Evolutionary conservation across 805 yeast species (phyloP), one percentile per base, ranked within the genome.

Genomic region (Starmerella roubikii): DNA sequence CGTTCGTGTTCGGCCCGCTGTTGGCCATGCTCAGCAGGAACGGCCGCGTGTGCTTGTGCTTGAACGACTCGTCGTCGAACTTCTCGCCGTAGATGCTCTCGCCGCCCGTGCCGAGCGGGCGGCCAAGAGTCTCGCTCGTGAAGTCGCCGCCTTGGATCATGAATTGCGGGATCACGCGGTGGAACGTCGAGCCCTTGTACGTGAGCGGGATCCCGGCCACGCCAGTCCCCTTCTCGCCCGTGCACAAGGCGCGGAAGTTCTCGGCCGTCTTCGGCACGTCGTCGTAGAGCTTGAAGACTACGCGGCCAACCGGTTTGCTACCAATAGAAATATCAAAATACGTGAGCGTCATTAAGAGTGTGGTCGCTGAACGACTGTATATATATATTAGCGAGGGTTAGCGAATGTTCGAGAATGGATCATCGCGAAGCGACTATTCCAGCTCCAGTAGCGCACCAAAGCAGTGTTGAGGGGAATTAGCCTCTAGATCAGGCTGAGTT

Each of bases 131-230:
- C 38, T 69, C 71, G 35, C 58, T 61, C n/a, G 83, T 77, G 61
- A 84, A 85, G 57, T 85, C 95, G 51, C 95, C 95, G 58, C 94
- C 94, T 64, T 85, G 96, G 52, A 82, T 71, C 96, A 85, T 85
- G 55, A 85, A 85, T 42, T 72, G 73, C 56, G 77, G 75, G 59
- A 88, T 91, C 27, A 91, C 52, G 46, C 98, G 72, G 62, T 88
- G 98, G 68, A 88, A 88, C n/a, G 68, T 60, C n/a, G 93, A 78
- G 17, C 83, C 83, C 58, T 83, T 81, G 68, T 76, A 91, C 39
- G 66, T 62, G 46, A 83, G 65, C 4, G 83, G 81, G 47, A 70
- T 67, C 11, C 91, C 93, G 2, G 67, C 56, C 34, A 54, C 49
- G 13, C 77, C 75, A 9, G 58, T 56, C 25, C 93, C 93, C 52